Conservation (phyloP, 139 green algal genomes). For the Protoeuglena noctilucae region DNA sequence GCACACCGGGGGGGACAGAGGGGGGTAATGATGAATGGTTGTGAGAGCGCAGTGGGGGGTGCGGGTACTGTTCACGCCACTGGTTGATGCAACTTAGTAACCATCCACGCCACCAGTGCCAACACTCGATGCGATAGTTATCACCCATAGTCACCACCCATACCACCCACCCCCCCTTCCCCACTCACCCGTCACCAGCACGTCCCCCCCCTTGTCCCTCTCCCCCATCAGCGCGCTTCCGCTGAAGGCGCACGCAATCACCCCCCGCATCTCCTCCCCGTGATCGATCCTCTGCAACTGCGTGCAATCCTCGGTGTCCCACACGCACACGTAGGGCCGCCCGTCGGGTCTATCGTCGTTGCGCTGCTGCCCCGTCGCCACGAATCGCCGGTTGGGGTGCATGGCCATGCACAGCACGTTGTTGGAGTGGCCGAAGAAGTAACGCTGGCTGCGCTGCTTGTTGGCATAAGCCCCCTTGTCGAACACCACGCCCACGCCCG, state of each 20-base stretch:
- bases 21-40: too few relatives aligned
- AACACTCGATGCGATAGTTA: too few relatives aligned
- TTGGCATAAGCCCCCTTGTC: slow-evolving; percentile 18
- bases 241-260: slow-evolving; percentile 1
- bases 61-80: too few relatives aligned
- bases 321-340: neutral
- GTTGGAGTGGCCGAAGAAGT: slow-evolving; percentile 47
- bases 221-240: slow-evolving; percentile 12
- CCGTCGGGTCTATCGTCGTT: neutral
- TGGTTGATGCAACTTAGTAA: too few relatives aligned
- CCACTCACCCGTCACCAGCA: slow-evolving; percentile 22
- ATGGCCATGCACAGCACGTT: slow-evolving; percentile 30
- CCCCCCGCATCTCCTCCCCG: slow-evolving; percentile 13
- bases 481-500: slow-evolving; percentile 34
- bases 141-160: too few relatives aligned
- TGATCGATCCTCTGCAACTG: slow-evolving; percentile 36
- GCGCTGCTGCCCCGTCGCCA: slow-evolving; percentile 1
- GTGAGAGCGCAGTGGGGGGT: slow-evolving; percentile 29
- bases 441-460: slow-evolving; percentile 24
- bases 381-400: slow-evolving; percentile 11
- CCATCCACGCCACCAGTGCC: too few relatives aligned
- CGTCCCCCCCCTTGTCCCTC: slow-evolving; percentile 3
- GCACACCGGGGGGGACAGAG: slow-evolving; percentile 20
- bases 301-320: slow-evolving; percentile 16
- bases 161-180: too few relatives aligned